These are phyloP conservation scores for Sclerotinia trifoliorum DNA, from an alignment of 2,329 filamentous ascomycete genomes.

Conservation along the genomic window DNA sequence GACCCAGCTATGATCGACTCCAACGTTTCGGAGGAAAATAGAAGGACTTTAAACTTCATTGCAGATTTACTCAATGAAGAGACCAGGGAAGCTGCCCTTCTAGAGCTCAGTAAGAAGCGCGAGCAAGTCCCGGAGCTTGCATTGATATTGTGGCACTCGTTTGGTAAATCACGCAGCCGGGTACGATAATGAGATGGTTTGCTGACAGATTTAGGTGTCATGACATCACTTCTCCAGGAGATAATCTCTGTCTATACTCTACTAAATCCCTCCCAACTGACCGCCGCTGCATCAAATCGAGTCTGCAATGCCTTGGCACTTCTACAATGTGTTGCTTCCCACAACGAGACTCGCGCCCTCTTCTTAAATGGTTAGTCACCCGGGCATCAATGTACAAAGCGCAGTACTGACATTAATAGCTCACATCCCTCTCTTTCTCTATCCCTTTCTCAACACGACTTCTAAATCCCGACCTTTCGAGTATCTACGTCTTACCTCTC, in stretches of 20 bases:
- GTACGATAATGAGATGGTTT: slow-evolving; percentile 12
- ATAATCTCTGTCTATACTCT: slow-evolving; percentile 98
- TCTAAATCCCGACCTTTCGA: slow-evolving; percentile 98
- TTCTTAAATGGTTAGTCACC: slow-evolving; percentile 78
- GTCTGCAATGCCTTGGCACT: slow-evolving; percentile 97
- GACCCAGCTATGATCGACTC: slow-evolving; percentile 58
- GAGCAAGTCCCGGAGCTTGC: slow-evolving; percentile 97
- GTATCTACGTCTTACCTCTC: slow-evolving; percentile 90
- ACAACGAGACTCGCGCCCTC: slow-evolving; percentile 91
- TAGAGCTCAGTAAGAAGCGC: slow-evolving; percentile 97
- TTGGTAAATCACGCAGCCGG: slow-evolving; percentile 62
- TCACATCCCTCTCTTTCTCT: slow-evolving; percentile 95
- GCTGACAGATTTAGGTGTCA: slow-evolving; percentile 66
- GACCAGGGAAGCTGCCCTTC: slow-evolving; percentile 83
- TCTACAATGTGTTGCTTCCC: slow-evolving; percentile 93
- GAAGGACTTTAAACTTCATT: slow-evolving; percentile 88
- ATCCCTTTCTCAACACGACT: slow-evolving; percentile 97
- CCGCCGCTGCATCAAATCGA: slow-evolving; percentile 92
- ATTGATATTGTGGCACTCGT: slow-evolving; percentile 96
- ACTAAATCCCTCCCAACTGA: slow-evolving; percentile 93
- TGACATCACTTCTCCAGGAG: slow-evolving; percentile 95
- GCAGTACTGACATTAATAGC: slow-evolving; percentile 54
- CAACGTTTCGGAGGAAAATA: slow-evolving; percentile 81
- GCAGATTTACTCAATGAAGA: slow-evolving; percentile 85
- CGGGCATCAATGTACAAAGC: background rate